Base-by-base conservation (phyloP, 257 asterid genomes). In the Solanum virginianum region DNA sequence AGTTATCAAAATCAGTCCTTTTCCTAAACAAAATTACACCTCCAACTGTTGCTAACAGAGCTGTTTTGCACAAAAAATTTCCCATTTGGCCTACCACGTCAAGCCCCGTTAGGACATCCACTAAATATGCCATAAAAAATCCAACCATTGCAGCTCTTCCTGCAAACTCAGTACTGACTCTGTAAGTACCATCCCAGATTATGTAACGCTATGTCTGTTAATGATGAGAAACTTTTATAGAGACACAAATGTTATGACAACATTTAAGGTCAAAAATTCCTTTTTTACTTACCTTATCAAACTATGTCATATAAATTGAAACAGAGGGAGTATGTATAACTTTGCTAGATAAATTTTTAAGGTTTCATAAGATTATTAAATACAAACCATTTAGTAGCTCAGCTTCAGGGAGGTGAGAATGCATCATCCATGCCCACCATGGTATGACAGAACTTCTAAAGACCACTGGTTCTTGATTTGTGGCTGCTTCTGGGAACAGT, bases 91-190 rank as follows among this genome's bases (percentile, higher is more conserved):
- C 98, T 13, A 94, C 94, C 36, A 93, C 80, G 20, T 89, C 89
- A 3, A 94, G 92, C 84, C 92, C 93, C 9, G 97, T 91, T 85
- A 94, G 63, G 85, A 81, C 92, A 86, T 94, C 97, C 83, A 92
- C 94, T 45, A 83, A 1, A 84, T 91, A 93, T 8, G 94, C 90
- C 92, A 86, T 89, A 84, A 93, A 94, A 80, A 94, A 93, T 65
- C 98, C 98, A 59, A 92, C 87, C 97, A 93, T 93, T 32, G 95
- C 97, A 24, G 94, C 97, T 90, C 95, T 85, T 54, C 97, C 97
- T 94, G 87, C 65, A 85, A 53, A 12, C 4, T 7, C 71, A 63
- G 17, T 7, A 18, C 24, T 5, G 6, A 56, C 24, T 56, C 24
- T 18, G 18, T 59, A 9, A 59, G 66, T 1, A 59, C 29, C 15